Conservation (phyloP, 768 basidiomycete species). For the Suillus bovinus region DNA sequence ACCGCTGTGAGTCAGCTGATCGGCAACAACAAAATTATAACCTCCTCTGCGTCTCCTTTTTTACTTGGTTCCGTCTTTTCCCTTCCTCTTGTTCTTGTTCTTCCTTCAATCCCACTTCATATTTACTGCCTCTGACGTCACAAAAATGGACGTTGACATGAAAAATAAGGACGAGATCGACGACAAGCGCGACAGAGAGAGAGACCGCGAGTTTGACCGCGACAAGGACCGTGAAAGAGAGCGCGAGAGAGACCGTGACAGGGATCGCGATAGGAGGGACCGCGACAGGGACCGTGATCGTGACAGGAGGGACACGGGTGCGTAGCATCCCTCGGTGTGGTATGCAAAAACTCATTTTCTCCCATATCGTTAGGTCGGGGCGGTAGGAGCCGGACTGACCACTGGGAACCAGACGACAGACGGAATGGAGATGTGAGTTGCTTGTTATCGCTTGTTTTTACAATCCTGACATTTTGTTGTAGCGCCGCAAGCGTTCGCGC, state of each 20-base stretch:
- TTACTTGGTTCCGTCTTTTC: constrained; percentile 6
- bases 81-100: constrained; percentile 9
- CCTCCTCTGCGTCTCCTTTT: constrained; percentile 13
- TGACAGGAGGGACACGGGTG: constrained; percentile 59
- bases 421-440: constrained; percentile 68
- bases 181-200: constrained; percentile 50
- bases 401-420: constrained; percentile 84
- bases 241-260: constrained; percentile 42
- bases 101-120: constrained; percentile 11
- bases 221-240: constrained; percentile 41
- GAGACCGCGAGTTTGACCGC: constrained; percentile 35
- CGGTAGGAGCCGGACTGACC: constrained; percentile 49
- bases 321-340: constrained; percentile 15
- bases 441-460: neutral
- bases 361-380: constrained; percentile 41
- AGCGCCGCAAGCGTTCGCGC: constrained; percentile 73
- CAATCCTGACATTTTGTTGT: constrained; percentile 5
- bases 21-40: constrained; percentile 20
- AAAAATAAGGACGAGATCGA: constrained; percentile 74
- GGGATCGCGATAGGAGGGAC: constrained; percentile 47
- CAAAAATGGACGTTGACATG: constrained; percentile 79
- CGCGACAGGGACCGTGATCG: constrained; percentile 46
- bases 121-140: constrained; percentile 1
- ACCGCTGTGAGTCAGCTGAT: constrained; percentile 13
- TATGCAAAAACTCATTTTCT: constrained; percentile 9